Evolutionary conservation across 1,284 basidiomycete species (phyloP).

Genomic region (Coniferiporia weirii): DNA sequence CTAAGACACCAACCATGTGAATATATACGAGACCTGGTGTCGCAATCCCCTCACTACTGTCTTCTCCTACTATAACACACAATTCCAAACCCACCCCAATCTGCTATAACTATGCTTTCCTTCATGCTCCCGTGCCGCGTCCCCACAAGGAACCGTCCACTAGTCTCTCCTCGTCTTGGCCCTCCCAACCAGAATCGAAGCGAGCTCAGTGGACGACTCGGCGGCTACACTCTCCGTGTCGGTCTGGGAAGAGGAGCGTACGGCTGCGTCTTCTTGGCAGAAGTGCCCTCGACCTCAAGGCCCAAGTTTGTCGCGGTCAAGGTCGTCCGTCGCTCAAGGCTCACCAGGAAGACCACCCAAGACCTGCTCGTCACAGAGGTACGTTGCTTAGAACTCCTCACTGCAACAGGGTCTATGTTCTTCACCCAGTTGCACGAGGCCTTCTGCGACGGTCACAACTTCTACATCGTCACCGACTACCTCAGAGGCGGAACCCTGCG

Average conservation of each 20-base stretch:
- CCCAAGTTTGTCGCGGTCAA: slow-evolving; percentile 3
- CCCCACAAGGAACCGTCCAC: no score
- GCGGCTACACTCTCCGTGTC: neutral
- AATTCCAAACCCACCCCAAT: no score
- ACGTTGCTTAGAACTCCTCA: neutral
- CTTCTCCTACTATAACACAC: no score
- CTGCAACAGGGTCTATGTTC: slow-evolving; percentile 2
- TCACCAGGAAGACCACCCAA: slow-evolving; percentile 1
- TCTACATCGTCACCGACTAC: slow-evolving; percentile 14
- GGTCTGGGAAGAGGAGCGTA: slow-evolving; percentile 7
- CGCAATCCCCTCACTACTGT: no score
- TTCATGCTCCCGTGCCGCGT: no score
- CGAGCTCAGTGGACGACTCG: slow-evolving; percentile 6
- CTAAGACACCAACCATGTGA: no score
- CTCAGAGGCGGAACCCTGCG: slow-evolving; percentile 6
- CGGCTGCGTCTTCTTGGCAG: slow-evolving; percentile 6
- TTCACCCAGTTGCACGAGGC: slow-evolving; percentile 9
- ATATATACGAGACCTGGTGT: no score
- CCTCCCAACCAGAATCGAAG: neutral
- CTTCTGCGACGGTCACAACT: slow-evolving; percentile 15
- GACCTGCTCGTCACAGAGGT: slow-evolving; percentile 6
- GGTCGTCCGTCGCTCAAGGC: slow-evolving; percentile 8
- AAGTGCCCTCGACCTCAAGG: neutral
- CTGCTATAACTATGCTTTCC: no score
- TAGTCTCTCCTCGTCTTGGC: no score